Evolutionary conservation across 2,329 filamentous ascomycete genomes (phyloP).

Genomic region (Colletotrichum sansevieriae): DNA sequence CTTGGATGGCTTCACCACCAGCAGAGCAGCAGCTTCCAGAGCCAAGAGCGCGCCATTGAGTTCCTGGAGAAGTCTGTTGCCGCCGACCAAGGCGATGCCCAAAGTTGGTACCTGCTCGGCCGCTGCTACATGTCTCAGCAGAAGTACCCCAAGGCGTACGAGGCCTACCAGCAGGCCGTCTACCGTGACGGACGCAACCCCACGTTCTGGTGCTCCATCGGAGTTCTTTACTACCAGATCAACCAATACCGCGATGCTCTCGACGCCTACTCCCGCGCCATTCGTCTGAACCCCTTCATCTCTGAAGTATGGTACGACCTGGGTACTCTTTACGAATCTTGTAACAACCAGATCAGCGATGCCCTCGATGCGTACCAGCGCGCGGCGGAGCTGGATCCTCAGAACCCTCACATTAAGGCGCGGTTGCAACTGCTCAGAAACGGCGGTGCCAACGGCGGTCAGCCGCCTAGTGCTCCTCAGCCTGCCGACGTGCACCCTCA

Average conservation of each 20-base stretch:
- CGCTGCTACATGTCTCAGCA: slow-evolving; percentile 99
- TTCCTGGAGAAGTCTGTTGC: slow-evolving; percentile 97
- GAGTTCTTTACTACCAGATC: slow-evolving; percentile 99
- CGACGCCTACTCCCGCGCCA: slow-evolving; percentile 96
- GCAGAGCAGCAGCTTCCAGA: slow-evolving; percentile 90
- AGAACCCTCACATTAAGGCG: slow-evolving; percentile 96
- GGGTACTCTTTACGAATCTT: slow-evolving; percentile 97
- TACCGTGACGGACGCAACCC: slow-evolving; percentile 98
- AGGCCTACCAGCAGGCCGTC: slow-evolving; percentile 98
- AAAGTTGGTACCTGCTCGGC: slow-evolving; percentile 98
- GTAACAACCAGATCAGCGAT: slow-evolving; percentile 98
- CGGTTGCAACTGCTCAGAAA: slow-evolving; percentile 89
- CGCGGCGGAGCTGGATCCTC: slow-evolving; percentile 92
- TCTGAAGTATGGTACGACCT: slow-evolving; percentile 99
- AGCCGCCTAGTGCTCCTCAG: slow-evolving; percentile 83
- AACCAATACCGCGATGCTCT: slow-evolving; percentile 99
- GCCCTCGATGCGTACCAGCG: slow-evolving; percentile 95
- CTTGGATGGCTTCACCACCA: slow-evolving; percentile 98
- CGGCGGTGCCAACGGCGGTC: slow-evolving; percentile 79
- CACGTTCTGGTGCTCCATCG: slow-evolving; percentile 99
- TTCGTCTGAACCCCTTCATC: slow-evolving; percentile 96
- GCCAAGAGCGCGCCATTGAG: slow-evolving; percentile 96
- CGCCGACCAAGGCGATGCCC: slow-evolving; percentile 92
- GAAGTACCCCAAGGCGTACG: slow-evolving; percentile 98
- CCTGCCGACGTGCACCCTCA: slow-evolving; percentile 97